Percentiles rank a stretch among this genome's conserved stretches.
Evolutionary conservation across 2,329 filamentous ascomycete genomes (phyloP).

Genomic region (Xylaria sp.): DNA sequence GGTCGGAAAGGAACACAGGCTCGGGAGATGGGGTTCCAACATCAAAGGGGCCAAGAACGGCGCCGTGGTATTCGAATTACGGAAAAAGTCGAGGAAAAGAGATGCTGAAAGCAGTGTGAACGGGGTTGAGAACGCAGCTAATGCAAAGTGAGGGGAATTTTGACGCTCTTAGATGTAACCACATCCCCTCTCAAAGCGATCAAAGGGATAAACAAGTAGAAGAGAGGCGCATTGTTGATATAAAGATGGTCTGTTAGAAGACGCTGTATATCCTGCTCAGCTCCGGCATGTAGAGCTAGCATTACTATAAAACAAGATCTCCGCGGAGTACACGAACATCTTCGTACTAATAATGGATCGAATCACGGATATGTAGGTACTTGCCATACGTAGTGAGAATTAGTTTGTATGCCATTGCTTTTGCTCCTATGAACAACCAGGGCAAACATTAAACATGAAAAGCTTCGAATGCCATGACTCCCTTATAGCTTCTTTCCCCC

Average conservation of each 20-base stretch:
- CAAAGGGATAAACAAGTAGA: neutral
- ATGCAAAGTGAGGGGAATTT: neutral
- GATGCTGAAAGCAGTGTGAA: constrained; percentile 5
- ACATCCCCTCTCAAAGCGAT: neutral
- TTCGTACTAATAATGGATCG: neutral
- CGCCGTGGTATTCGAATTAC: constrained; percentile 86
- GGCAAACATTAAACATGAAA: neutral
- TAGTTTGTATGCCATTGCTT: neutral
- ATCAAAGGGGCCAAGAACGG: constrained; percentile 76
- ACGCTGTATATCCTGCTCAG: constrained; percentile 14
- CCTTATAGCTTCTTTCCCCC: neutral
- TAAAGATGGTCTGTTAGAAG: neutral
- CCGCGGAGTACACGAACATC: neutral
- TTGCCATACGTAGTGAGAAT: neutral
- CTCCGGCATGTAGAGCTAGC: neutral
- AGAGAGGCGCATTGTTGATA: neutral
- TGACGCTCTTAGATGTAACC: neutral
- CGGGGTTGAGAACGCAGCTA: constrained; percentile 1
- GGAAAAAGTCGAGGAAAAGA: constrained; percentile 25
- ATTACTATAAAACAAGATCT: constrained; percentile 19
- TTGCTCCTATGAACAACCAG: neutral
- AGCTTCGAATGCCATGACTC: neutral
- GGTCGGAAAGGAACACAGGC: constrained; percentile 83
- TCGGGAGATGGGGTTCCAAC: constrained; percentile 80
- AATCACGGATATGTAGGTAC: neutral